These are phyloP conservation scores for Cyclostephanos invisitatus DNA, from an alignment of 108 stramenopile genomes.

Conservation along the genomic window DNA sequence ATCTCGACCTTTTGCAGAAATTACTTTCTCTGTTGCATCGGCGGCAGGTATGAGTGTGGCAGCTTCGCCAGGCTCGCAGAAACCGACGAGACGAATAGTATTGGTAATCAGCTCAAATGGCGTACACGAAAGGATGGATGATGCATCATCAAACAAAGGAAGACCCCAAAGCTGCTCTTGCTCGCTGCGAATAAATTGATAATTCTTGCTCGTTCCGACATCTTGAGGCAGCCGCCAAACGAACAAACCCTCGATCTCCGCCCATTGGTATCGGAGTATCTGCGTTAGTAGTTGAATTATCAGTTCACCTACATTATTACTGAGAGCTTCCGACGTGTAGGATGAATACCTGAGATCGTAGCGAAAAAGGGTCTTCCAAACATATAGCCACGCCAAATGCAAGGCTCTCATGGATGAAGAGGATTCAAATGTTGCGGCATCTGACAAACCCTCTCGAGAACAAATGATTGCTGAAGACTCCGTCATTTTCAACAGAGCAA, in stretches of 20 bases:
- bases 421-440: slow-evolving; percentile 21
- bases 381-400: slow-evolving; percentile 51
- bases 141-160: slow-evolving; percentile 53
- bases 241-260: slow-evolving; percentile 34
- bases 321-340: slow-evolving; percentile 45
- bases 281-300: slow-evolving; percentile 64
- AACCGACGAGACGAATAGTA: slow-evolving; percentile 19
- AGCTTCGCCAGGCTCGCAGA: slow-evolving; percentile 24
- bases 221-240: slow-evolving; percentile 13
- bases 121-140: slow-evolving; percentile 38
- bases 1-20: slow-evolving; percentile 16
- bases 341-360: slow-evolving; percentile 63
- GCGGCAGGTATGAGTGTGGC: not conserved
- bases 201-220: slow-evolving; percentile 1
- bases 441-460: slow-evolving; percentile 31
- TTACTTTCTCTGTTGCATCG: slow-evolving; percentile 4
- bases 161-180: slow-evolving; percentile 59
- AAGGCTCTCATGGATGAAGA: slow-evolving; percentile 21
- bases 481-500: slow-evolving; percentile 60
- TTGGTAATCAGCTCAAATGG: slow-evolving; percentile 63
- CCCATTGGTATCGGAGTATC: slow-evolving; percentile 57
- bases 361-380: slow-evolving; percentile 69
- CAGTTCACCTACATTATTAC: slow-evolving; percentile 60
- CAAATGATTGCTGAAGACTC: slow-evolving; percentile 55
- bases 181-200: slow-evolving; percentile 52